phyloP scores from a whole-genome alignment of 2,329 filamentous ascomycete genomes.

The Cordyceps fumosorosea region DNA sequence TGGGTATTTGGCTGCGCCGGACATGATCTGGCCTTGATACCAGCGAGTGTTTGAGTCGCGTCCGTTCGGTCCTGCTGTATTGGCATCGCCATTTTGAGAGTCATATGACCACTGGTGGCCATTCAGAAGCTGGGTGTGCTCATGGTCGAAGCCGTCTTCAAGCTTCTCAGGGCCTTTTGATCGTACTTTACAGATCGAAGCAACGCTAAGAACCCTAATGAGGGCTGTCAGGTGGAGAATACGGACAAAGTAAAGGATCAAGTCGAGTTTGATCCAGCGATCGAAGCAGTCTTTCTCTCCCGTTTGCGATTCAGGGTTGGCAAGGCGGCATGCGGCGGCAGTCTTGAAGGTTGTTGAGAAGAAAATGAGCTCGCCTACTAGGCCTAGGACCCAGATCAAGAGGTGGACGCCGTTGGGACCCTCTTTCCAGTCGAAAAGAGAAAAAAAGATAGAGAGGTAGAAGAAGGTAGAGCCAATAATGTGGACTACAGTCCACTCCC shows the following conservation, averaged over 20 bases:
- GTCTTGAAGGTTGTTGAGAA: conserved; percentile 57
- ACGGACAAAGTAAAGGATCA: conserved; percentile 61
- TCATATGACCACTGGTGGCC: conserved; percentile 31
- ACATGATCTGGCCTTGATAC: conserved; percentile 29
- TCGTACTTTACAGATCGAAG: conserved; percentile 34
- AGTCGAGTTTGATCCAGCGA: conserved; percentile 46
- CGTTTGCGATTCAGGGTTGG: no score
- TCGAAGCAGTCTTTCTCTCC: conserved; percentile 29
- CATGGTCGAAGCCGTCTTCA: conserved; percentile 40
- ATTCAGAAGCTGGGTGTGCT: conserved; percentile 58
- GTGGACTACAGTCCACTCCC: conserved; percentile 73
- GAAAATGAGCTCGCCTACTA: conserved; percentile 68
- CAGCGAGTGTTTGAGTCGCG: conserved; percentile 20
- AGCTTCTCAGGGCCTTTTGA: conserved; percentile 29
- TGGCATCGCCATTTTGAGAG: conserved; percentile 23
- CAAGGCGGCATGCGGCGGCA: no score
- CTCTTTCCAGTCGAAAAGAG: conserved; percentile 74
- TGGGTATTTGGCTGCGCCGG: conserved; percentile 30
- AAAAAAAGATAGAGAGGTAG: conserved; percentile 78
- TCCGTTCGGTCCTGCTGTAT: conserved; percentile 14
- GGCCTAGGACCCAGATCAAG: conserved; percentile 66
- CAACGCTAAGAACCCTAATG: conserved; percentile 40
- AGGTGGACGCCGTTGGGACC: conserved; percentile 77
- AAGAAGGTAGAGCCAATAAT: conserved; percentile 79
- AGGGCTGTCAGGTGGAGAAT: conserved; percentile 59